These are phyloP conservation scores for Stephania japonica DNA, from an alignment of 164 flowering plant genomes.

Conservation along the genomic window DNA sequence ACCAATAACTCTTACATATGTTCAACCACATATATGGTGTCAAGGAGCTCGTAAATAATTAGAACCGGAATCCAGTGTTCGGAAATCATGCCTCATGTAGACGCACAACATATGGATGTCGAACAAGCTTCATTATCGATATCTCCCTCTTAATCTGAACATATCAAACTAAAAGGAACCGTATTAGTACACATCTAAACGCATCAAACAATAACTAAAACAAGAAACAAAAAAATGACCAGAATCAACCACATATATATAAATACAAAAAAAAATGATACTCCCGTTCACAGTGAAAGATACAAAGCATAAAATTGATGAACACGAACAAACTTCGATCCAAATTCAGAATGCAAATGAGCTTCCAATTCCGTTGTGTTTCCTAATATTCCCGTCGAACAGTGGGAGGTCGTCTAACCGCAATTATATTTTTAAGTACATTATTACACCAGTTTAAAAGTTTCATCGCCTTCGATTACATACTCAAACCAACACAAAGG, in stretches of 20 bases:
- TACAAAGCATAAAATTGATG: neutral
- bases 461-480: neutral
- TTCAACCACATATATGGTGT: neutral
- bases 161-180: neutral
- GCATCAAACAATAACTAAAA: neutral
- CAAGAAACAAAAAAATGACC: neutral
- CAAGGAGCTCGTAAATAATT: neutral
- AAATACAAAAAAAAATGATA: neutral
- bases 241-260: neutral
- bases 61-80: neutral
- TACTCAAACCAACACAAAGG: no score
- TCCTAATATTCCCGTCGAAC: neutral
- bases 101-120: conserved; percentile 95
- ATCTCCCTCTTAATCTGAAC: conserved; percentile 95
- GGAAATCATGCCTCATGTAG: conserved; percentile 66
- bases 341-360: neutral
- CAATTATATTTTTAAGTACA: neutral
- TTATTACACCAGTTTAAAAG: neutral
- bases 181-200: neutral
- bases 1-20: neutral
- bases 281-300: neutral
- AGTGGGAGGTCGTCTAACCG: neutral
- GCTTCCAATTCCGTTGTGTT: neutral
- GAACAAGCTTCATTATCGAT: conserved; percentile 93
- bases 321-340: neutral